Evolutionary conservation across 179 eudicot species (phyloP), one percentile per base, ranked within the genome.

Genomic region (Silene noctiflora): DNA sequence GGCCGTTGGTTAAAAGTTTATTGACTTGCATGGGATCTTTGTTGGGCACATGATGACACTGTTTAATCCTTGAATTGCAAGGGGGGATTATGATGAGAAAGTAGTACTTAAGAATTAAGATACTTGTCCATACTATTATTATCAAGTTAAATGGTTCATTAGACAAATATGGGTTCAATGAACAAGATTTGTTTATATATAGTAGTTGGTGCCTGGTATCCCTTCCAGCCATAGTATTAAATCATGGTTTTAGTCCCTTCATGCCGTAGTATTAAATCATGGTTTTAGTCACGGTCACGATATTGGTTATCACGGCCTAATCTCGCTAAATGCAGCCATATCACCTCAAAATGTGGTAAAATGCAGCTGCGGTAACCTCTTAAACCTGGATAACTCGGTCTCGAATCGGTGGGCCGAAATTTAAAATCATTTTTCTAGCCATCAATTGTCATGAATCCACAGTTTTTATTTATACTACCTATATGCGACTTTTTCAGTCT

Each of bases 401-500:
- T 2, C 13, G 13, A 42, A 42, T 42, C 2, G 13, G 48, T 42
- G 13, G 48, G 48, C 48, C 13, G 48, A 42, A 42, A 42, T 35
- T 42, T 42, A 42, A 10, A 42, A 42, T 13, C 48, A 42, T 42
- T 39, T 4, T 39, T 56, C 25, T 67, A 17, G 6, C 56, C 72
- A n/a, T 44, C 17, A 39, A 12, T 19, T n/a, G 7, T 42, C 56
- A 4, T 42, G 17, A 35, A 19, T 44, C 56, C 72, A 42, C 72
- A 20, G 48, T 44, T 69, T 10, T 44, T 4, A 39, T 42, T 31
- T 58, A 6, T 27, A 9, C 12, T 56, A 19, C 31, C 22, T 48
- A 39, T 68, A 33, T 44, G 69, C 11, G 35, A 67, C 29, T 73
- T 21, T 77, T 82, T 83, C 95, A 95, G 99, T 91, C 99, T 35